phyloP scores from a whole-genome alignment of 2,329 filamentous ascomycete species.

The Verticillium dahliae region DNA sequence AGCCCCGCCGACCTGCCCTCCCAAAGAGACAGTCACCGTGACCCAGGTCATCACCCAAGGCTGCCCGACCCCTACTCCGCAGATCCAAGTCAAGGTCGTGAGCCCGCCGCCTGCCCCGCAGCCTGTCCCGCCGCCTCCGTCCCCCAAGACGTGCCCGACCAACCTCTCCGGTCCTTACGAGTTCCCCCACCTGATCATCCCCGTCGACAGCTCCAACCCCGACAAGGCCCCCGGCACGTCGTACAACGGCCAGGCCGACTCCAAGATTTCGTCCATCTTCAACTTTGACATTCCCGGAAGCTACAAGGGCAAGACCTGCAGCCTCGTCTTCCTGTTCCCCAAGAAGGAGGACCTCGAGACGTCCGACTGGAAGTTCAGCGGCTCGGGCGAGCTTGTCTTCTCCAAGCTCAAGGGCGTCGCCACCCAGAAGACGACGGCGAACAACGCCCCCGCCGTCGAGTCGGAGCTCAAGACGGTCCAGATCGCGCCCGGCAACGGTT shows the following conservation, averaged over 20 bases:
- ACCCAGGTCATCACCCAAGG: not conserved
- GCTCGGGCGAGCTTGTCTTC: slow-evolving; percentile 48
- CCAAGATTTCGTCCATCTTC: slow-evolving; percentile 52
- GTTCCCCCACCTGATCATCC: slow-evolving; percentile 57
- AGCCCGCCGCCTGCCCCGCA: slow-evolving; percentile 2
- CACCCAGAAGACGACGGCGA: slow-evolving; percentile 42
- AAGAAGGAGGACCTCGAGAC: slow-evolving; percentile 48
- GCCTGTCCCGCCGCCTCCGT: not conserved
- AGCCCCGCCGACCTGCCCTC: not conserved
- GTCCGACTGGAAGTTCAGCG: slow-evolving; percentile 40
- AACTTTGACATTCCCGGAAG: slow-evolving; percentile 59
- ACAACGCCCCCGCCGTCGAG: slow-evolving; percentile 39
- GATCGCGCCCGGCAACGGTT: slow-evolving; percentile 47
- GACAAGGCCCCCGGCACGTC: slow-evolving; percentile 44
- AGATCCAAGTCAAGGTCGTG: too few relatives aligned
- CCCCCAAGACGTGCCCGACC: slow-evolving; percentile 30
- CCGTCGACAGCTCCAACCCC: slow-evolving; percentile 48
- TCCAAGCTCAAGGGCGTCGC: slow-evolving; percentile 39
- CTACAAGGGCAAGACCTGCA: slow-evolving; percentile 52
- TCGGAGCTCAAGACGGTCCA: slow-evolving; percentile 33
- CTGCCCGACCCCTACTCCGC: too few relatives aligned
- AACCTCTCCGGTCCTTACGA: slow-evolving; percentile 39
- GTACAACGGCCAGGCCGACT: slow-evolving; percentile 48
- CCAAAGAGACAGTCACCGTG: not conserved
- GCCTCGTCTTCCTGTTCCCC: slow-evolving; percentile 60